Conservation (phyloP, 1,284 basidiomycete genomes). For the Ganoderma leucocontextum region DNA sequence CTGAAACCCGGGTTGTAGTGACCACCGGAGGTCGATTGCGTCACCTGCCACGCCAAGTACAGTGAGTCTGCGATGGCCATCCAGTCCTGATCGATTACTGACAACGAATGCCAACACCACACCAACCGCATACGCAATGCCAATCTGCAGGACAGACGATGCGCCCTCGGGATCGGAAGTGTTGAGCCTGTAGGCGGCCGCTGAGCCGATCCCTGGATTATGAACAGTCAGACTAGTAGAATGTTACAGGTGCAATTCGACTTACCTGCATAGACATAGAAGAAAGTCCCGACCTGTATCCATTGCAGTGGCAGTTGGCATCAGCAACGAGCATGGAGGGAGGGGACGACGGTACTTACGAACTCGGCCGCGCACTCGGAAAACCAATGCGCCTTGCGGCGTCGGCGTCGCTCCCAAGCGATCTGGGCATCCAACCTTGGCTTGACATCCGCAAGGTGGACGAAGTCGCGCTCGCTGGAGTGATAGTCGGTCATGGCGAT, state of each 20-base stretch:
- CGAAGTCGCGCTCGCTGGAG: slow-evolving; percentile 22
- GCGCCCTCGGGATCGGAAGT: slow-evolving; percentile 49
- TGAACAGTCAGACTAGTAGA: background rate
- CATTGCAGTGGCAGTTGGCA: background rate
- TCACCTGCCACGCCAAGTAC: slow-evolving; percentile 43
- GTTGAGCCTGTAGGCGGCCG: slow-evolving; percentile 60
- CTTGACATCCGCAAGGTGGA: slow-evolving; percentile 35
- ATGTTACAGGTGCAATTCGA: background rate
- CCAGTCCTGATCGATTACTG: background rate
- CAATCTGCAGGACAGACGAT: slow-evolving; percentile 66
- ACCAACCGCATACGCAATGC: slow-evolving; percentile 67
- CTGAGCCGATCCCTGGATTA: slow-evolving; percentile 63
- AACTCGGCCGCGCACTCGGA: slow-evolving; percentile 67
- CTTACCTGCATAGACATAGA: slow-evolving; percentile 62
- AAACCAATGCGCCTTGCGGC: slow-evolving; percentile 57
- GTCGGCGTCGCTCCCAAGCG: slow-evolving; percentile 62
- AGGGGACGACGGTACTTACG: slow-evolving; percentile 44
- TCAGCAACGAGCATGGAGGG: background rate
- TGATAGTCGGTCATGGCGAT: background rate
- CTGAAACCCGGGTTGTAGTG: slow-evolving; percentile 72
- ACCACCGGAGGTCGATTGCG: slow-evolving; percentile 63
- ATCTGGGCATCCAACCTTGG: slow-evolving; percentile 48
- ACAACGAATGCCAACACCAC: slow-evolving; percentile 62
- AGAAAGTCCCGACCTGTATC: slow-evolving; percentile 48
- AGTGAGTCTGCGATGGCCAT: background rate